Evolutionary conservation across 2,329 filamentous ascomycete species (phyloP), one percentile per base, ranked within the genome.

Genomic region (Mycocentrospora acerina): DNA sequence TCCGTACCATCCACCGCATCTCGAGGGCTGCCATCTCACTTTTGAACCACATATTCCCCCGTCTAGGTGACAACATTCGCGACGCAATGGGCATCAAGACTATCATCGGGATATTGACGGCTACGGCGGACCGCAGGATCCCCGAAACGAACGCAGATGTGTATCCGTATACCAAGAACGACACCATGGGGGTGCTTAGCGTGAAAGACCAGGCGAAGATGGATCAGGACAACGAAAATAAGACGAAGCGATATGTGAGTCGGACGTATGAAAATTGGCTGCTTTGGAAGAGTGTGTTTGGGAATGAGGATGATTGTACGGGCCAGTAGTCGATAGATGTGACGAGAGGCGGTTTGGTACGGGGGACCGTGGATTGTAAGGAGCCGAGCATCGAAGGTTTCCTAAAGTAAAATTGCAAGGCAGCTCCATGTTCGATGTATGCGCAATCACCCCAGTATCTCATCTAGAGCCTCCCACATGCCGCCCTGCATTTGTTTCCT

Each of bases 381-480:
- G n/a, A n/a, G n/a, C n/a, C n/a, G n/a, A n/a, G n/a, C n/a, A n/a
- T n/a, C n/a, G n/a, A n/a, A n/a, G n/a, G n/a, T n/a, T n/a, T n/a
- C n/a, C n/a, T n/a, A n/a, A n/a, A n/a, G n/a, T n/a, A n/a, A n/a
- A n/a, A n/a, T n/a, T n/a, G n/a, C n/a, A n/a, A n/a, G n/a, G n/a
- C n/a, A n/a, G n/a, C n/a, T n/a, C n/a, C n/a, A n/a, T n/a, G n/a
- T n/a, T n/a, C n/a, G n/a, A n/a, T n/a, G n/a, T n/a, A n/a, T n/a
- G 19, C 9, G 5, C 19, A 9, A 55, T 14, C 48, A 46, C 7
- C 51, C 60, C 33, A 66, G 32, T 7, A 65, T 51, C 36, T 64
- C 59, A 33, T 68, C 64, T 44, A 69, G 41, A 18, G 59, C 59
- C 28, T 54, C 46, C 68, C 68, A 71, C 47, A 60, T 62, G 2